phyloP scores from a whole-genome alignment of 768 basidiomycete genomes.

The Leccinum sublutescens region DNA sequence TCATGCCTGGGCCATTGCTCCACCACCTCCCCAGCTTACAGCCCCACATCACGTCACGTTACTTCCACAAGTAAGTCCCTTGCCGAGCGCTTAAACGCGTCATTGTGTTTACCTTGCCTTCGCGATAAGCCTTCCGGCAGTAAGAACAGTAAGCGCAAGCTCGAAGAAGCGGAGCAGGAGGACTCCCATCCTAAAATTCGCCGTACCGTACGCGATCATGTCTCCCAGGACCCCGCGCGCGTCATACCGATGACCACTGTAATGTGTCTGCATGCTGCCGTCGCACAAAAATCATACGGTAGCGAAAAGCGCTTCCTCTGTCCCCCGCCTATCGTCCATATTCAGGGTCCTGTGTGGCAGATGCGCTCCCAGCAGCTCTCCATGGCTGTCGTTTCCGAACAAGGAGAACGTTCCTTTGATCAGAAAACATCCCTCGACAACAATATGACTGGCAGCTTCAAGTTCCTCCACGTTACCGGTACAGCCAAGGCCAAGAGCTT shows the following conservation, averaged over 20 bases:
- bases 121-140: conserved; percentile 30
- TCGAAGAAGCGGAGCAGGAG: conserved; percentile 58
- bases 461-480: conserved; percentile 85
- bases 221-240: conserved; percentile 70
- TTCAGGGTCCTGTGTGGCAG: conserved; percentile 85
- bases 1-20: conserved; percentile 39
- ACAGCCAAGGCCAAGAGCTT: conserved; percentile 90
- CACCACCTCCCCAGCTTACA: conserved; percentile 32
- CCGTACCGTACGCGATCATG: conserved; percentile 80
- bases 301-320: conserved; percentile 94
- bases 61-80: conserved; percentile 40
- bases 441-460: conserved; percentile 86
- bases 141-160: conserved; percentile 69
- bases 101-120: conserved; percentile 18
- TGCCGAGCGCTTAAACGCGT: conserved; percentile 31
- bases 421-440: conserved; percentile 82
- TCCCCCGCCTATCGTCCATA: conserved; percentile 90
- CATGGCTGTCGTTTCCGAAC: conserved; percentile 85
- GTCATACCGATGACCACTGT: conserved; percentile 89
- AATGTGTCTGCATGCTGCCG: conserved; percentile 86
- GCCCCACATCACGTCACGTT: conserved; percentile 28
- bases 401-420: conserved; percentile 78
- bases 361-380: conserved; percentile 78
- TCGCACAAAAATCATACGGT: conserved; percentile 95
- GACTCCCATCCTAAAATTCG: conserved; percentile 77